Evolutionary conservation across 768 basidiomycete genomes (phyloP).

Genomic region (Termitomyces sp.): DNA sequence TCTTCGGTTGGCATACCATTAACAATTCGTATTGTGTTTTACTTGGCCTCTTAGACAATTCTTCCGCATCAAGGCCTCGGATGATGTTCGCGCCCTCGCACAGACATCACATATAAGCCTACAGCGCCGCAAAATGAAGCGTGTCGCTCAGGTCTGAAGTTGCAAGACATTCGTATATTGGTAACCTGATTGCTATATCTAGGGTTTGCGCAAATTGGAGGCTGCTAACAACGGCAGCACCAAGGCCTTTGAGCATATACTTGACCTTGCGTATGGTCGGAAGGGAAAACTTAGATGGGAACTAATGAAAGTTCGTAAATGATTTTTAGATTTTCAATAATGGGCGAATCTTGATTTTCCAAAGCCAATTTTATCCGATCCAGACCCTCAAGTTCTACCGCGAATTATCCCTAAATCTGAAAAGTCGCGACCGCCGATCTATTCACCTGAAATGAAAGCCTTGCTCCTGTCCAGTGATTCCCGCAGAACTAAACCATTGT

Average conservation of each 20-base stretch:
- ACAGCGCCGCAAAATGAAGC: conserved; percentile 37
- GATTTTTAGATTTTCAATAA: neutral
- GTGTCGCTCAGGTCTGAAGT: conserved; percentile 44
- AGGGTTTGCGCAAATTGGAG: conserved; percentile 53
- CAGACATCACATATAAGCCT: conserved; percentile 25
- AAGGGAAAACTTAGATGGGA: conserved; percentile 68
- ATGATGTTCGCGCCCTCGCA: conserved; percentile 52
- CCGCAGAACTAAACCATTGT: conserved; percentile 41
- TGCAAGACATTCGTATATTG: neutral
- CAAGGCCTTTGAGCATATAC: conserved; percentile 49
- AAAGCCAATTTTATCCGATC: conserved; percentile 54
- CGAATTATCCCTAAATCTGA: conserved; percentile 47
- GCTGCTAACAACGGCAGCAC: conserved; percentile 47
- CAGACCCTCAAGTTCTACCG: conserved; percentile 33
- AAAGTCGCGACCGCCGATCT: conserved; percentile 58
- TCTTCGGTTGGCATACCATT: conserved; percentile 29
- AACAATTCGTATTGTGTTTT: neutral
- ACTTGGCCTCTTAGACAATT: conserved; percentile 44
- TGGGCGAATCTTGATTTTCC: neutral
- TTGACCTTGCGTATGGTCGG: conserved; percentile 73
- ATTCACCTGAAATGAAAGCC: conserved; percentile 55
- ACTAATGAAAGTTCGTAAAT: conserved; percentile 52
- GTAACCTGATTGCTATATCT: neutral
- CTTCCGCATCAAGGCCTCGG: conserved; percentile 52
- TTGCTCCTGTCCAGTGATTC: conserved; percentile 54